These are phyloP conservation scores for Aspergillus hancockii DNA, from an alignment of 495 filamentous ascomycete genomes.

Conservation along the genomic window DNA sequence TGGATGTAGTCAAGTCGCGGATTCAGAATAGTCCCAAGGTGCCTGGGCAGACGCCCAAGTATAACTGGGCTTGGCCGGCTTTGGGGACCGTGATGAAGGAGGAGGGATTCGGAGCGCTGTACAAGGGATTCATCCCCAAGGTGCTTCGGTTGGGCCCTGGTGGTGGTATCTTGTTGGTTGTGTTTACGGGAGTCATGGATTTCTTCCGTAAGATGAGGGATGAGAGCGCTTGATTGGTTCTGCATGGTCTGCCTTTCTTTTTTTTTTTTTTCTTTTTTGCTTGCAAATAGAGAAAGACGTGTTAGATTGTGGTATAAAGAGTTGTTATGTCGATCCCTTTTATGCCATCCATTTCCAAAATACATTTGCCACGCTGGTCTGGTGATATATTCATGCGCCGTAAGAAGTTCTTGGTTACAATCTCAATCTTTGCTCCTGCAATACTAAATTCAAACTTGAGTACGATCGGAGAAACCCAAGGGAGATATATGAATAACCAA, in stretches of 20 bases:
- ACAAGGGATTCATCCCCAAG: slow-evolving; percentile 98
- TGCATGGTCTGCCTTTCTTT: not conserved
- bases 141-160: slow-evolving; percentile 85
- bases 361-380: not conserved
- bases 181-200: slow-evolving; percentile 92
- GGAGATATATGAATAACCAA: not conserved
- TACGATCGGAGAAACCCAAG: not conserved
- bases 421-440: not conserved
- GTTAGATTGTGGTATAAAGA: slow-evolving; percentile 9
- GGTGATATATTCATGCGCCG: too few relatives aligned
- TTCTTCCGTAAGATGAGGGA: slow-evolving; percentile 67
- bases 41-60: slow-evolving; percentile 78
- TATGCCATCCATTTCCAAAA: not conserved
- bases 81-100: slow-evolving; percentile 85
- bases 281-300: slow-evolving; percentile 1
- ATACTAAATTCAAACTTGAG: not conserved
- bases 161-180: slow-evolving; percentile 88
- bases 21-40: slow-evolving; percentile 92
- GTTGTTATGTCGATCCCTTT: not conserved
- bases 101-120: slow-evolving; percentile 88
- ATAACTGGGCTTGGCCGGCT: slow-evolving; percentile 95
- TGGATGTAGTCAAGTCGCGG: slow-evolving; percentile 96
- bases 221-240: slow-evolving; percentile 21
- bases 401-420: not conserved
- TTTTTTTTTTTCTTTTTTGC: not conserved